Conservation (phyloP, 352 stramenopile species). For the Elongisporangium senticosum region DNA sequence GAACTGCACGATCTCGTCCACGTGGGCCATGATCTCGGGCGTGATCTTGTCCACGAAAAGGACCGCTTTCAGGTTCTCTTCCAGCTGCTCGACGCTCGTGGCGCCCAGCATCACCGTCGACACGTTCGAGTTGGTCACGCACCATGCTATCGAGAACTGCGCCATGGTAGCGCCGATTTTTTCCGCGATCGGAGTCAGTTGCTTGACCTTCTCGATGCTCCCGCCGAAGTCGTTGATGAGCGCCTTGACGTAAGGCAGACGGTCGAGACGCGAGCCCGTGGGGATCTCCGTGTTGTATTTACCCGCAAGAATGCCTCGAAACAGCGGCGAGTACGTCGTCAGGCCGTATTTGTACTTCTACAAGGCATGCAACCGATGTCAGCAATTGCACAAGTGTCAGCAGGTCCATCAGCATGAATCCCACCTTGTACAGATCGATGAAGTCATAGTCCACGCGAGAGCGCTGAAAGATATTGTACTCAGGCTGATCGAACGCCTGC, state of each 20-base stretch:
- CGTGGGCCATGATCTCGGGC: slow-evolving; percentile 52
- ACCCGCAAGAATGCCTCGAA: slow-evolving; percentile 61
- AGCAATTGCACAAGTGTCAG: no score
- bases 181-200: slow-evolving; percentile 12
- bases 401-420: not conserved
- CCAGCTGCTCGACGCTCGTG: slow-evolving; percentile 59
- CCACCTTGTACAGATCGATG: slow-evolving; percentile 34
- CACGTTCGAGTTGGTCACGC: slow-evolving; percentile 48
- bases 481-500: slow-evolving; percentile 52
- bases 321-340: slow-evolving; percentile 69
- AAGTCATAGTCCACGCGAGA: slow-evolving; percentile 70
- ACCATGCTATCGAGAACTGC: slow-evolving; percentile 57
- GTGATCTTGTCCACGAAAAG: slow-evolving; percentile 67
- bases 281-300: slow-evolving; percentile 81
- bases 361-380: no score
- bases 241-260: slow-evolving; percentile 45
- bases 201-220: slow-evolving; percentile 12
- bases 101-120: slow-evolving; percentile 58
- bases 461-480: slow-evolving; percentile 74
- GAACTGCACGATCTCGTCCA: slow-evolving; percentile 65
- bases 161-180: slow-evolving; percentile 50
- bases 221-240: slow-evolving; percentile 35
- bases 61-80: slow-evolving; percentile 71
- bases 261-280: slow-evolving; percentile 55
- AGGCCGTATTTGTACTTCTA: slow-evolving; percentile 66